Conservation (phyloP, 495 filamentous ascomycete genomes). For the Amphirosellinia nigrospora region DNA sequence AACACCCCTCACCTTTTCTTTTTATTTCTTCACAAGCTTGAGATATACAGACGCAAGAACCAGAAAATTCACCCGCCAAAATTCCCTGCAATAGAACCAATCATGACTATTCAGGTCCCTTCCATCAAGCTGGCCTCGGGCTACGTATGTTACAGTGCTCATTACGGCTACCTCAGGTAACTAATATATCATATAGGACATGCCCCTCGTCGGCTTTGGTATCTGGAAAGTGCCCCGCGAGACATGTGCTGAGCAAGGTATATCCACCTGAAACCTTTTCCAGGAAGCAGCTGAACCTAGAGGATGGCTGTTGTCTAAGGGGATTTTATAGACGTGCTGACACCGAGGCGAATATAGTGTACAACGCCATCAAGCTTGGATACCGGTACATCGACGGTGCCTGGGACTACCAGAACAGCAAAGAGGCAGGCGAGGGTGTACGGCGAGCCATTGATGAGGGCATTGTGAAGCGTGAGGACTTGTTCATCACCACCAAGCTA, state of each 20-base stretch:
- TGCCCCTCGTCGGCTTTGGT: constrained; percentile 71
- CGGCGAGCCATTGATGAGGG: constrained; percentile 48
- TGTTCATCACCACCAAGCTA: constrained; percentile 57
- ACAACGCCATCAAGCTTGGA: constrained; percentile 52
- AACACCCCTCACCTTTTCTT: background rate
- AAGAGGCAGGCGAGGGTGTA: constrained; percentile 52
- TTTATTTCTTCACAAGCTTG: background rate
- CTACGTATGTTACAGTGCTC: constrained; percentile 29
- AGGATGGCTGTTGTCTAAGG: background rate
- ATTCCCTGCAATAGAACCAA: background rate
- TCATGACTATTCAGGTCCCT: constrained; percentile 34
- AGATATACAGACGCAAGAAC: background rate
- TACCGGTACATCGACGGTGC: constrained; percentile 58
- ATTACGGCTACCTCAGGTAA: background rate
- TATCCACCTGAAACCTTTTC: background rate
- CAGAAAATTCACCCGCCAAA: background rate
- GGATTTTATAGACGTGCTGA: background rate
- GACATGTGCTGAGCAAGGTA: constrained; percentile 62
- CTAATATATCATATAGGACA: constrained; percentile 45
- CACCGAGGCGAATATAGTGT: constrained; percentile 27
- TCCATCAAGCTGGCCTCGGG: constrained; percentile 40
- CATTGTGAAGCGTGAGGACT: constrained; percentile 48
- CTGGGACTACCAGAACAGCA: constrained; percentile 53
- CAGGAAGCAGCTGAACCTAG: background rate
- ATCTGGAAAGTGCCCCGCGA: constrained; percentile 75